Conservation (phyloP, 345 rosid genomes). For the Eutrema yunnanense region DNA sequence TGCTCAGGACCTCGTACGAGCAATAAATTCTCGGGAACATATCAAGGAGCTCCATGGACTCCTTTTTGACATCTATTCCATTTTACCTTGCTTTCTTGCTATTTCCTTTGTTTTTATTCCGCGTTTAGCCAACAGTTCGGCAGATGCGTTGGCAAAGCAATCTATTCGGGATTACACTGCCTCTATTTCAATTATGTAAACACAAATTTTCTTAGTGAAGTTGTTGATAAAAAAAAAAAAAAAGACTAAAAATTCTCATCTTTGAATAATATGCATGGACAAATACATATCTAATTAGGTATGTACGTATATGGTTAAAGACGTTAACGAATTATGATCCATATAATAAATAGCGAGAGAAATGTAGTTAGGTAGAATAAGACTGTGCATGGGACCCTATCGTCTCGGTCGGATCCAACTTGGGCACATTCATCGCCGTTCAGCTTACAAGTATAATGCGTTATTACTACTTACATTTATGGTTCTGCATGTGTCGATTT, state of each 20-base stretch:
- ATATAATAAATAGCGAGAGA: background rate
- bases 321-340: background rate
- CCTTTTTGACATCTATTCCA: no score
- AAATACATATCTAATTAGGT: background rate
- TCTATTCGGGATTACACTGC: no score
- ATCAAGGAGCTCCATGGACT: no score
- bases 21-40: no score
- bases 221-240: no score
- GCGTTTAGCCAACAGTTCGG: no score
- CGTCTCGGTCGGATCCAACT: slow-evolving; percentile 13
- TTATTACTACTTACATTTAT: background rate
- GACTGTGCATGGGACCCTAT: slow-evolving; percentile 7
- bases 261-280: background rate
- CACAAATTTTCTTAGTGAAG: no score
- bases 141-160: no score
- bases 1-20: no score
- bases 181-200: no score
- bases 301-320: background rate
- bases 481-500: background rate
- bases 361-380: background rate
- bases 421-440: slow-evolving; percentile 3
- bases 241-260: background rate
- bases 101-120: no score
- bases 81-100: no score
- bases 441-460: background rate